Conservation (phyloP, 169 alveolate species). For the Plasmodium berghei region DNA sequence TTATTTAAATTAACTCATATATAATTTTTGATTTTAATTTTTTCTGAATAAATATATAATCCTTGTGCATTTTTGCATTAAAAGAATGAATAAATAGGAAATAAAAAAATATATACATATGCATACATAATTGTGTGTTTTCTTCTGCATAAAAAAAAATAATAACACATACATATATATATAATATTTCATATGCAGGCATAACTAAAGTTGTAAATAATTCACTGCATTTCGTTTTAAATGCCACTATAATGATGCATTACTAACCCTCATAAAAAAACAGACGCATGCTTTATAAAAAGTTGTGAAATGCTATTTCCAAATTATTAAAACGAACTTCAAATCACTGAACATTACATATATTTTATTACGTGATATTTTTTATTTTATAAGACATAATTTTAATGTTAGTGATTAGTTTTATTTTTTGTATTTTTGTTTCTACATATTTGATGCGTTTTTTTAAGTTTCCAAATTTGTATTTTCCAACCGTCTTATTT, state of each 20-base stretch:
- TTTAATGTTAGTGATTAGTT: not conserved
- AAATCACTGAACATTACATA: not conserved
- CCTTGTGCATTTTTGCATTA: conserved; percentile 15
- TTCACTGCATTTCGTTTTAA: not conserved
- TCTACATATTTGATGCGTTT: not conserved
- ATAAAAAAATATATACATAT: not conserved
- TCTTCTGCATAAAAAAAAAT: not conserved
- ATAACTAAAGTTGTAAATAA: not conserved
- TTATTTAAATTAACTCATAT: not conserved
- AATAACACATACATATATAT: conserved; percentile 15
- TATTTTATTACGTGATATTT: not conserved
- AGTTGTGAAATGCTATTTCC: not conserved
- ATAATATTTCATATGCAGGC: conserved; percentile 3
- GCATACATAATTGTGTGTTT: conserved; percentile 15
- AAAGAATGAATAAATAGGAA: not conserved
- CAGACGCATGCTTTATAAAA: conserved; percentile 19
- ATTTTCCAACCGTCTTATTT: not conserved
- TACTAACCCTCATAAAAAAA: not conserved
- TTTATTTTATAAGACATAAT: not conserved
- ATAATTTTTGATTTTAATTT: conserved; percentile 19
- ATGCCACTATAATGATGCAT: not conserved
- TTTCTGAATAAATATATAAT: not conserved
- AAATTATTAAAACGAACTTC: not conserved
- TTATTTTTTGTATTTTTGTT: not conserved
- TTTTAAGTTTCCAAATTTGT: not conserved